Evolutionary conservation across 2,329 filamentous ascomycete species (phyloP).

Genomic region (Periconia macrospinosa): DNA sequence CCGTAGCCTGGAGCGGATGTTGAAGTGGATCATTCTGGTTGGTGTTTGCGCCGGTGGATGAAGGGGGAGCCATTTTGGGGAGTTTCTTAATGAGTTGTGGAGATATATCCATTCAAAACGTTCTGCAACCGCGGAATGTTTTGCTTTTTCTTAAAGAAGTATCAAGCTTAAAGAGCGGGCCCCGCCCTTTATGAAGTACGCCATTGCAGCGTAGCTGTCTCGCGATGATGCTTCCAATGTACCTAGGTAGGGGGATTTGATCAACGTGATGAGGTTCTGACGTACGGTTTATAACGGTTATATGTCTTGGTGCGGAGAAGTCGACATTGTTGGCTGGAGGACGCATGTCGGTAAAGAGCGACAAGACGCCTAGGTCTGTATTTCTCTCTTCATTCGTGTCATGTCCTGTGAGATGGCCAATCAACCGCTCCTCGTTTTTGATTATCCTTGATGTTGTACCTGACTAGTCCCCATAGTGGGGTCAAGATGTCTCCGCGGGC

Average conservation of each 20-base stretch:
- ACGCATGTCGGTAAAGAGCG: neutral
- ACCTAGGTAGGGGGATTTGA: conserved; percentile 1
- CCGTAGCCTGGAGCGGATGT: conserved; percentile 48
- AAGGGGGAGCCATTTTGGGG: conserved; percentile 17
- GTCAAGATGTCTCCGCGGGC: neutral
- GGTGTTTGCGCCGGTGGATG: conserved; percentile 28
- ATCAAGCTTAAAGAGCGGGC: conserved; percentile 10
- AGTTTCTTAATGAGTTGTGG: conserved; percentile 16
- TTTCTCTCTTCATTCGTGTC: neutral
- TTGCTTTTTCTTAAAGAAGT: neutral
- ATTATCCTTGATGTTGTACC: neutral
- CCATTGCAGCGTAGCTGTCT: conserved; percentile 6
- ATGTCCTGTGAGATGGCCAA: neutral
- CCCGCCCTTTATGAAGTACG: neutral
- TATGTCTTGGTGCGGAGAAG: neutral
- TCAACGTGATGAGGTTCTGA: conserved; percentile 26
- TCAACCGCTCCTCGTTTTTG: neutral
- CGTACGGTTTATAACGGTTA: conserved; percentile 5
- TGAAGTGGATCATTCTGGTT: conserved; percentile 37
- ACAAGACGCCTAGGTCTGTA: neutral
- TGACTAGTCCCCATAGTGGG: neutral
- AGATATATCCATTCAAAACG: conserved; percentile 17
- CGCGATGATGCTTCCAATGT: neutral
- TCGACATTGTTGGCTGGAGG: neutral
- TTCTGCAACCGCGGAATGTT: too few species aligned